Conservation (phyloP, 1,284 basidiomycete species). For the Ceratobasidium papillatum region DNA sequence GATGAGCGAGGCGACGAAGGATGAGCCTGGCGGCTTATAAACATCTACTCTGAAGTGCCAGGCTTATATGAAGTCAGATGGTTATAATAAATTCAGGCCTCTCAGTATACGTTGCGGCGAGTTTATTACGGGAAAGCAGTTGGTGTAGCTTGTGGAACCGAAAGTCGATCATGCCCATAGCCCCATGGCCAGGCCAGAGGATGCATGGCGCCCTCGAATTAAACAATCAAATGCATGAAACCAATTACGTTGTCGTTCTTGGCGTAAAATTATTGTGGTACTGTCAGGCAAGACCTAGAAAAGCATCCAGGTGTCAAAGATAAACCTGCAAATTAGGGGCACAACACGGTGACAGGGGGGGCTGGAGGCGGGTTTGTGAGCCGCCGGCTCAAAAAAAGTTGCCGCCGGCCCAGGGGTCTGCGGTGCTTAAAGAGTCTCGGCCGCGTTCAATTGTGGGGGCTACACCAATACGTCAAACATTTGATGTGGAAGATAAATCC, state of each 20-base stretch:
- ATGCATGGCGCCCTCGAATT: too few species aligned
- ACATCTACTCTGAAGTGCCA: too few species aligned
- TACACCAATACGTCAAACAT: too few species aligned
- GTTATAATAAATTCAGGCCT: too few species aligned
- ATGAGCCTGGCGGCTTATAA: too few species aligned
- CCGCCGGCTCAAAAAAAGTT: not conserved
- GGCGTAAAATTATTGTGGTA: not conserved
- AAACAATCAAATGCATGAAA: not conserved
- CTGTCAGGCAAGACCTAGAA: not conserved
- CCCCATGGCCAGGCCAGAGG: not conserved
- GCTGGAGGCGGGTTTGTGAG: not conserved
- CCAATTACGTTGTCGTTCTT: not conserved
- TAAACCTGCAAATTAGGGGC: not conserved
- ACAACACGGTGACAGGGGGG: not conserved
- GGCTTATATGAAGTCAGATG: too few species aligned
- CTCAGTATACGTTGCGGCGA: too few species aligned
- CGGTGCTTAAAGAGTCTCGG: not conserved
- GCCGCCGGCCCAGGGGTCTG: not conserved
- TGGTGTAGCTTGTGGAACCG: too few species aligned
- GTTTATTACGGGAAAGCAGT: too few species aligned
- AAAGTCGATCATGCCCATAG: not conserved
- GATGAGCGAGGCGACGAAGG: too few species aligned
- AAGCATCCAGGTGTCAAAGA: not conserved
- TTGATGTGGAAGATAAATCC: too few species aligned
- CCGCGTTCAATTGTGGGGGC: not conserved